phyloP scores from a whole-genome alignment of 257 asterid genomes.

The Cynanchum wilfordii region DNA sequence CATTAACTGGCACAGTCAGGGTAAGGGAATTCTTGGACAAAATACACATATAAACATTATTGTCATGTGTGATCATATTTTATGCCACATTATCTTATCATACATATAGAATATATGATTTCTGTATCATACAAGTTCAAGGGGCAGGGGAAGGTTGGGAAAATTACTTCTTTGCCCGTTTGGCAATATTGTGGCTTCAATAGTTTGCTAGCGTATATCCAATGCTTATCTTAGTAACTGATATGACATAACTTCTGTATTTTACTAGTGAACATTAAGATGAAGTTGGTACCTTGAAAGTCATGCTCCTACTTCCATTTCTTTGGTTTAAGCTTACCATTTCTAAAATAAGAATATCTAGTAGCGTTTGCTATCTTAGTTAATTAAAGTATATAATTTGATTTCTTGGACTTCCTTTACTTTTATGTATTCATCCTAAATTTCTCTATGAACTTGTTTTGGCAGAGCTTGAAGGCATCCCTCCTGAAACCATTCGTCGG shows the following conservation, averaged over 20 bases:
- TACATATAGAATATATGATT: not conserved
- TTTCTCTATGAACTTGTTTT: conserved; percentile 5
- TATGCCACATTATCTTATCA: not conserved
- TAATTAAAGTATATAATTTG: not conserved
- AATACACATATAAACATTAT: not conserved
- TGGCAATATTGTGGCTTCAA: not conserved
- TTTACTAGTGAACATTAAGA: not conserved
- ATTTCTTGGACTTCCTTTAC: not conserved
- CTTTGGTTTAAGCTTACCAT: not conserved
- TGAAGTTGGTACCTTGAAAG: not conserved
- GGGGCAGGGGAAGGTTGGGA: not conserved
- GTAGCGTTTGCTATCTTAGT: not conserved
- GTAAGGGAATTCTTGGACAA: not conserved
- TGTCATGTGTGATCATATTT: not conserved
- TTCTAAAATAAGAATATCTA: not conserved
- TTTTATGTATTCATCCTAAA: not conserved
- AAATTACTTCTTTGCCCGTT: not conserved
- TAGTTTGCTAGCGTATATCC: not conserved
- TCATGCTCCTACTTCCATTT: not conserved
- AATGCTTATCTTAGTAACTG: not conserved
- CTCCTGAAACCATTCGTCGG: conserved; percentile 71
- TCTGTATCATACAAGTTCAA: not conserved
- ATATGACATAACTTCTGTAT: not conserved
- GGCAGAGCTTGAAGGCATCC: conserved; percentile 80
- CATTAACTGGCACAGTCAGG: not conserved